Evolutionary conservation across 2,329 filamentous ascomycete genomes (phyloP).

Genomic region (Fusarium keratoplasticum): DNA sequence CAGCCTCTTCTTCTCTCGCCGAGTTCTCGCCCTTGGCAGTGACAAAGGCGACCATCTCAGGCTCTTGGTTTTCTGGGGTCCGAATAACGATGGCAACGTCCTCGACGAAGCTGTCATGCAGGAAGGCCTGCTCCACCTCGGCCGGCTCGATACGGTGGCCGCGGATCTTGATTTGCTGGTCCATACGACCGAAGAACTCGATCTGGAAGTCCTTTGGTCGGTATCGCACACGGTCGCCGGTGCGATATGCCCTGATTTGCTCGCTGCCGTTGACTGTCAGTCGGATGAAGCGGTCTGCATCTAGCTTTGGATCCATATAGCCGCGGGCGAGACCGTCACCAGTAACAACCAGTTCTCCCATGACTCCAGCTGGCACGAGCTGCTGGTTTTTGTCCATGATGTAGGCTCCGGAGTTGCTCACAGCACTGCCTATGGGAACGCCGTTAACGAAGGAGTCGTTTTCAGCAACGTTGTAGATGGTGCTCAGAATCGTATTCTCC

Average conservation of each 20-base stretch:
- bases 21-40: neutral
- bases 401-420: slow-evolving; percentile 37
- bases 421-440: slow-evolving; percentile 37
- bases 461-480: slow-evolving; percentile 3
- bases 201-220: slow-evolving; percentile 28
- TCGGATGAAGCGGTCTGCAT: slow-evolving; percentile 26
- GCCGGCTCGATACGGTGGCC: slow-evolving; percentile 42
- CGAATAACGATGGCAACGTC: slow-evolving; percentile 14
- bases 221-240: slow-evolving; percentile 36
- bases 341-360: slow-evolving; percentile 43
- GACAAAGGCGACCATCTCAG: slow-evolving; percentile 31
- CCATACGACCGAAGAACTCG: slow-evolving; percentile 41
- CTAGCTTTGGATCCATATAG: slow-evolving; percentile 15
- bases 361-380: slow-evolving; percentile 33
- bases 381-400: slow-evolving; percentile 31
- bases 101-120: neutral
- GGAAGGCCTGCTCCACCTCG: slow-evolving; percentile 1
- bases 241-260: slow-evolving; percentile 27
- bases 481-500: slow-evolving; percentile 31
- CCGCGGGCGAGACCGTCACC: slow-evolving; percentile 28
- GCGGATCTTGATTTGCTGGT: slow-evolving; percentile 41
- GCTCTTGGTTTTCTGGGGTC: neutral
- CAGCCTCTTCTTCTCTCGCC: neutral
- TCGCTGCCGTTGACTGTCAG: slow-evolving; percentile 1
- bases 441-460: slow-evolving; percentile 24